Percentiles rank a stretch among this genome's conserved stretches.
These are phyloP conservation scores for Trichoderma brevicompactum DNA, from an alignment of 2,329 filamentous ascomycete genomes.

Conservation along the genomic window DNA sequence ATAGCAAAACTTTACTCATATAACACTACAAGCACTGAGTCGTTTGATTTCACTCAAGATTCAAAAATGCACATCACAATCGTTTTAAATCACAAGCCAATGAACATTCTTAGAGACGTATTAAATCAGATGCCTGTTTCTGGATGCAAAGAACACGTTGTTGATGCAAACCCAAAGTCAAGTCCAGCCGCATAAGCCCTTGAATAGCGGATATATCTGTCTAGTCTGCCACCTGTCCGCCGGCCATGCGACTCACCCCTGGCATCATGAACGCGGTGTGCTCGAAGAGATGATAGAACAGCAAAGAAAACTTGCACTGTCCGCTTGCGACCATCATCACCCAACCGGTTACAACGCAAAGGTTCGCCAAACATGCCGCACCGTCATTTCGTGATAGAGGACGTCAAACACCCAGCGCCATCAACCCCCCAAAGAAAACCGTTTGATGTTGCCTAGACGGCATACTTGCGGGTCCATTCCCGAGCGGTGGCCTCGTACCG, in stretches of 20 bases:
- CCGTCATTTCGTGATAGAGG: conserved; percentile 27
- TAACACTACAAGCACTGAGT: background rate
- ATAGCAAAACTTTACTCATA: background rate
- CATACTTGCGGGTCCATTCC: conserved; percentile 99
- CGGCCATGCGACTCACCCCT: conserved; percentile 36
- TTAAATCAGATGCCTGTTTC: conserved; percentile 32
- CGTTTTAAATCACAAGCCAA: background rate
- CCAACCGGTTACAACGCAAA: conserved; percentile 34
- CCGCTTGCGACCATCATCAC: conserved; percentile 5
- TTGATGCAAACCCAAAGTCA: conserved; percentile 47
- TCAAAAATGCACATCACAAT: background rate
- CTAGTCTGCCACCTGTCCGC: conserved; percentile 42
- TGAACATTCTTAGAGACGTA: conserved; percentile 17
- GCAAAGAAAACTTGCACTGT: conserved; percentile 6
- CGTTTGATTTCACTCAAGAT: background rate
- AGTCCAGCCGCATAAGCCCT: conserved; percentile 46
- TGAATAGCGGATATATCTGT: conserved; percentile 45
- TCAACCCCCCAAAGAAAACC: conserved; percentile 26
- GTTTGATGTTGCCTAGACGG: conserved; percentile 65
- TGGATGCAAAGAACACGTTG: conserved; percentile 37
- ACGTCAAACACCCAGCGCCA: conserved; percentile 38
- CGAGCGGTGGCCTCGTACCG: conserved; percentile 95
- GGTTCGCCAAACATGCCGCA: conserved; percentile 26
- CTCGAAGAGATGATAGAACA: conserved; percentile 16
- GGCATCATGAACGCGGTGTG: conserved; percentile 35